phyloP scores from a whole-genome alignment of 2,329 filamentous ascomycete species.

The Chaetomium olivaceum region DNA sequence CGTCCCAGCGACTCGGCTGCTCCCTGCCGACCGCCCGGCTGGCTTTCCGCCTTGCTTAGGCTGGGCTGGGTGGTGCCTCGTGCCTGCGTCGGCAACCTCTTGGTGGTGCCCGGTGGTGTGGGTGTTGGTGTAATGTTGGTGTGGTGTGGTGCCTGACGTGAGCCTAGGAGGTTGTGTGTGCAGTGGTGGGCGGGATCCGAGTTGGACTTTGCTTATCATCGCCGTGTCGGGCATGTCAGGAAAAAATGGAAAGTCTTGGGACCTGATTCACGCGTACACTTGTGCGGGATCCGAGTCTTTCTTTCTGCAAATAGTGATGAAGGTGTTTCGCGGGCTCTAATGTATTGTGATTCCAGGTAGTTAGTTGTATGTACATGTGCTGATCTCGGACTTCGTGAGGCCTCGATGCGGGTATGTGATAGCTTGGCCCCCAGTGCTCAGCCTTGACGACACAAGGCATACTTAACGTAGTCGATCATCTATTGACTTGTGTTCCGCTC shows the following conservation, averaged over 20 bases:
- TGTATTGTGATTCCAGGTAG: neutral
- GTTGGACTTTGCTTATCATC: neutral
- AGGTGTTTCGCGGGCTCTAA: neutral
- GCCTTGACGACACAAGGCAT: neutral
- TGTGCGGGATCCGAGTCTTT: neutral
- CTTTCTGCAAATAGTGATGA: neutral
- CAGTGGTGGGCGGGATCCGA: neutral
- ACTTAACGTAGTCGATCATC: neutral
- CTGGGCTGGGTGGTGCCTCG: neutral
- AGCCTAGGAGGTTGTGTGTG: neutral
- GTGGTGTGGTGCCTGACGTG: neutral
- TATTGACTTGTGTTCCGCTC: neutral
- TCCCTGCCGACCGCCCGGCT: neutral
- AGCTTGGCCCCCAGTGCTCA: neutral
- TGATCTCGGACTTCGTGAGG: neutral
- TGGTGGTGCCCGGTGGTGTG: slow-evolving; percentile 3
- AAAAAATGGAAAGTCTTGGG: neutral
- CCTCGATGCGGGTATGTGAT: neutral
- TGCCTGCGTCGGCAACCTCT: neutral
- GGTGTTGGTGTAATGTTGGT: too few relatives aligned
- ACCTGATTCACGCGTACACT: neutral
- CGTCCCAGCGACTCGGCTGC: neutral
- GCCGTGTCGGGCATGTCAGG: neutral
- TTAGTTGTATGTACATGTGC: neutral
- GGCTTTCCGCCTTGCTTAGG: neutral